Evolutionary conservation across 1,139 yeast species (phyloP).

Genomic region (Casaregolazyma suthepensis): DNA sequence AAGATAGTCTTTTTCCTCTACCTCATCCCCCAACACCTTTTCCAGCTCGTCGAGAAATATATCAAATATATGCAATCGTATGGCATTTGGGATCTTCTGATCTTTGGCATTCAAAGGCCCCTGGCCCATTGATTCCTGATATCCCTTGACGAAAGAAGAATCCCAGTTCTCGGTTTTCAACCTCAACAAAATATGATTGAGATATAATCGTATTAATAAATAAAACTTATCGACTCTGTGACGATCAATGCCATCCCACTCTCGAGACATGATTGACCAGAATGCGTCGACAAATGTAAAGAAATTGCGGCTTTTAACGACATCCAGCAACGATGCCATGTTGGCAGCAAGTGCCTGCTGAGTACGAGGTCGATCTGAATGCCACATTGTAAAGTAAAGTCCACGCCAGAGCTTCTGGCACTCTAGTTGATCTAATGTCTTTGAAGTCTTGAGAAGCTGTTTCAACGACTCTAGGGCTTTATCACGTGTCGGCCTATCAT

Average conservation of each 20-base stretch:
- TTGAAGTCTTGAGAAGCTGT: conserved; percentile 46
- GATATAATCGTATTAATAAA: conserved; percentile 69
- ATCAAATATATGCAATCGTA: conserved; percentile 82
- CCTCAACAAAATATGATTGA: conserved; percentile 58
- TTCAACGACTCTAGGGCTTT: conserved; percentile 65
- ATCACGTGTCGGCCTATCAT: conserved; percentile 68
- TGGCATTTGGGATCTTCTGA: conserved; percentile 59
- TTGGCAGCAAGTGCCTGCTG: conserved; percentile 79
- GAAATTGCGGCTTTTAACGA: conserved; percentile 39
- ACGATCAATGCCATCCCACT: conserved; percentile 75
- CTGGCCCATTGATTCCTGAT: conserved; percentile 37
- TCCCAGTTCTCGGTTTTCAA: conserved; percentile 56
- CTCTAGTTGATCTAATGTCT: conserved; percentile 45
- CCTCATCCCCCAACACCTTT: conserved; percentile 47
- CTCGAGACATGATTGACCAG: conserved; percentile 72
- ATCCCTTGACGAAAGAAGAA: conserved; percentile 41
- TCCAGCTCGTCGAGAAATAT: conserved; percentile 81
- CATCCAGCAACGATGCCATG: conserved; percentile 52
- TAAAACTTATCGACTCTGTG: conserved; percentile 83
- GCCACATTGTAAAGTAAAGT: conserved; percentile 87
- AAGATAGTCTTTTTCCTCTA: conserved; percentile 22
- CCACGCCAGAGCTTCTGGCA: conserved; percentile 91
- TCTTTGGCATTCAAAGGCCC: conserved; percentile 32
- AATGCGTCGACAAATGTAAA: conserved; percentile 62
- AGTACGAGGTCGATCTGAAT: conserved; percentile 85